Base-by-base conservation (phyloP, 169 alveolate genomes). In the Eimeria sp. region DNA sequence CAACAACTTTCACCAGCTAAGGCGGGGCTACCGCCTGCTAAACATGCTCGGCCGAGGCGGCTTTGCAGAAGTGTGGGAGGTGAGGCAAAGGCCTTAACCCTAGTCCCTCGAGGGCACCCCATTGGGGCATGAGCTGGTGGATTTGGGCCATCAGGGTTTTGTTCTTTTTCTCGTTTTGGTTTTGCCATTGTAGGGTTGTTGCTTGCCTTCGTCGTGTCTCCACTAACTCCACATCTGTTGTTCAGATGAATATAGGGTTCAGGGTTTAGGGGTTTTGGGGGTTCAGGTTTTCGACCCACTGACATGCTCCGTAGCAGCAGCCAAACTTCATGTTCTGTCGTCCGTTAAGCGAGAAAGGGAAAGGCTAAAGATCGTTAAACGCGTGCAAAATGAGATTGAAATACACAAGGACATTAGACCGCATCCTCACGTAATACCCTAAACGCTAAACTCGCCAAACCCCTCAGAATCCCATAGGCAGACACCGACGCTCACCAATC, bases 31-130 rank as follows among this genome's bases (percentile, higher is more conserved):
- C 57, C 80, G 98, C 65, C 95, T 98, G 95, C 96, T 98, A 94
- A 98, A 98, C 87, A 97, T 98, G 98, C 97, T 98, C 45, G 99
- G 99, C 18, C 98, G 98, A 95, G 99, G 99, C 18, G 99, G 99
- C 20, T 98, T 98, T 89, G 99, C 99, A 11, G 99, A 98, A 95
- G 99, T 98, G 11, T 98, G 99, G 99, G 99, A 98, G 95, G 99
- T 95, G 30, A 45, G 34, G 5, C 20, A 43, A 47, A 49, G 13
- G 34, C 76, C 76, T 67, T 7, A 67, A 67, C 76, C 76, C 76
- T 67, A 22, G 10, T 25, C 25, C 30, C 72, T 61, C 5, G 30
- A 61, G 72, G 30, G 40, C 40, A 34, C 40, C 40, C 40, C 40
- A 34, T 34, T 34, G 40, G 2, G 2, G 40, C 40, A 54, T 14